Percentiles rank a stretch among this genome's conserved stretches.
Evolutionary conservation across 306 rosid species (phyloP).

Genomic region (Dryas alaskensis): DNA sequence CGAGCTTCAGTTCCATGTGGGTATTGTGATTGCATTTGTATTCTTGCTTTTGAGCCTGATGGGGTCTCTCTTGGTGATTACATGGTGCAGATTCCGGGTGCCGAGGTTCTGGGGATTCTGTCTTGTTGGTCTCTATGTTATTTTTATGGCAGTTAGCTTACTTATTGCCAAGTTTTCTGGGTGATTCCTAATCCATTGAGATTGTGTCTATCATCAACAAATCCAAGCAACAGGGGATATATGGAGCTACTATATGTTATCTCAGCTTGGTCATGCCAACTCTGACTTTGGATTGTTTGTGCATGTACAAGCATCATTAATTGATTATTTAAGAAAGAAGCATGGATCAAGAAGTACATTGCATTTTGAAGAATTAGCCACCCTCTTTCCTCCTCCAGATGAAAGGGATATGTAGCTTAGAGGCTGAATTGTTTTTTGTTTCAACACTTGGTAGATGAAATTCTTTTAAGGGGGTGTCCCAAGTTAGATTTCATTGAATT

Average conservation of each 20-base stretch:
- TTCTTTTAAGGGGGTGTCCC: no score
- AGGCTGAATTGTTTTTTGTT: background rate
- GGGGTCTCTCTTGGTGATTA: slow-evolving; percentile 89
- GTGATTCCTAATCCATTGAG: slow-evolving; percentile 26
- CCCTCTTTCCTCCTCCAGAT: background rate
- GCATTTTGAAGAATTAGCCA: slow-evolving; percentile 1
- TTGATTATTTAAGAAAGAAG: background rate
- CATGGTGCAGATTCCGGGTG: slow-evolving; percentile 90
- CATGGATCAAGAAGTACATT: background rate
- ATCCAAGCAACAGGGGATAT: background rate
- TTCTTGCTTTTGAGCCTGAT: slow-evolving; percentile 86
- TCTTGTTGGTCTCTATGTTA: slow-evolving; percentile 73
- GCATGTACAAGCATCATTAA: background rate
- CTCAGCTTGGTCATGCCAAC: slow-evolving; percentile 16
- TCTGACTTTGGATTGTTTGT: slow-evolving; percentile 7
- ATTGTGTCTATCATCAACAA: background rate
- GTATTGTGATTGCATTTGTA: slow-evolving; percentile 82
- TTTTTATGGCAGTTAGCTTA: slow-evolving; percentile 70
- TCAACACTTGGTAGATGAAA: background rate
- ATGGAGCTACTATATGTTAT: background rate
- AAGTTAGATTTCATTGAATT: no score
- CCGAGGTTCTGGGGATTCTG: slow-evolving; percentile 96
- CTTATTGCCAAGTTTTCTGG: slow-evolving; percentile 66
- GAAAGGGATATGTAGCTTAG: background rate
- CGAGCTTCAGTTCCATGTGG: slow-evolving; percentile 68